Conservation (phyloP, 163 green algal genomes). For the Chlorella variabilis region DNA sequence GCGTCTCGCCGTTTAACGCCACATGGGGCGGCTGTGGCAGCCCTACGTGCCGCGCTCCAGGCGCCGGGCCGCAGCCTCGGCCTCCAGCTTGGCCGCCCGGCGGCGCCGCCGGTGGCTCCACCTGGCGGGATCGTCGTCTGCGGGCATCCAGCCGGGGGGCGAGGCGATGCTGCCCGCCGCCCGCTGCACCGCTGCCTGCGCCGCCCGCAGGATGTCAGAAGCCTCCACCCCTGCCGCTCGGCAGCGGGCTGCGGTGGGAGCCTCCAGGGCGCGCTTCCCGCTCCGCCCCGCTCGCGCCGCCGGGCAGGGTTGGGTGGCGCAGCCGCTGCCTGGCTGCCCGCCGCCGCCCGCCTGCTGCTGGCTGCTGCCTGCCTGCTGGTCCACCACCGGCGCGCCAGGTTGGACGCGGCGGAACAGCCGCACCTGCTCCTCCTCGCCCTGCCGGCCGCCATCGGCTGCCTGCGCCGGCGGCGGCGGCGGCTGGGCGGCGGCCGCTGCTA, state of each 20-base stretch:
- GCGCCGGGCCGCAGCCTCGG: conserved; percentile 9
- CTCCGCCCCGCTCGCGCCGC: neutral
- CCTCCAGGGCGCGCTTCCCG: neutral
- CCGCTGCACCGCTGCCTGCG: neutral
- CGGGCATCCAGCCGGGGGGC: conserved; percentile 1
- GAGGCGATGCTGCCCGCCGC: neutral
- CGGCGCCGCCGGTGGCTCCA: conserved; percentile 24
- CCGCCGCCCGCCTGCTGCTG: neutral
- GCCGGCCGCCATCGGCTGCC: neutral
- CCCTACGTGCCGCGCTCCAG: too few species aligned
- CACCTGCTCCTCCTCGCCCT: neutral
- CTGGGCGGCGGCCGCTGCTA: neutral
- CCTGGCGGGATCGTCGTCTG: conserved; percentile 16
- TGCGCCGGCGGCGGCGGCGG: neutral
- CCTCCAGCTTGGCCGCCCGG: conserved; percentile 25
- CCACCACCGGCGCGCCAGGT: neutral
- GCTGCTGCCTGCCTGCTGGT: conserved; percentile 2
- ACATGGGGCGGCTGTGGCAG: too few species aligned
- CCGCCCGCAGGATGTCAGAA: neutral
- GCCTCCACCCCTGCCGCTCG: conserved; percentile 28
- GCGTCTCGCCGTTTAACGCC: too few species aligned
- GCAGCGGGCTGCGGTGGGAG: conserved; percentile 21
- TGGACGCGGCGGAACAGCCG: conserved; percentile 30
- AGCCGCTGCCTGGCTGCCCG: neutral
- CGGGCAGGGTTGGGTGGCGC: too few species aligned